Evolutionary conservation across 164 flowering plant species (phyloP).

Genomic region (Vitis rotundifolia): DNA sequence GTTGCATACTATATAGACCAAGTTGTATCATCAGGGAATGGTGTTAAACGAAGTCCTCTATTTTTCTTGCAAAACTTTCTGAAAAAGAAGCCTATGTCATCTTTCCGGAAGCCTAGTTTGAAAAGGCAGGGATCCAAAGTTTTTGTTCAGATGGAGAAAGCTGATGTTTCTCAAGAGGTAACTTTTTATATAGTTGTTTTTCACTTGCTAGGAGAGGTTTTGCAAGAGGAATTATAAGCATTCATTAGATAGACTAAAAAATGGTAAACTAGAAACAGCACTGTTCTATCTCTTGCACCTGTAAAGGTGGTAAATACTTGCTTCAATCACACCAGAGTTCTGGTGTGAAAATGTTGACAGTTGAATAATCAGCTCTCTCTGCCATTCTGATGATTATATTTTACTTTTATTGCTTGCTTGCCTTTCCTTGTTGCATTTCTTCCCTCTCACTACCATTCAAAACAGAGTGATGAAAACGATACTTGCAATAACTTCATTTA

Average conservation of each 20-base stretch:
- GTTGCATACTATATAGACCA: conserved; percentile 80
- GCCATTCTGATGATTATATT: too few relatives aligned
- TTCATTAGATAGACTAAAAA: background rate
- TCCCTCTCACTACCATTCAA: too few relatives aligned
- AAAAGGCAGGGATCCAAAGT: conserved; percentile 67
- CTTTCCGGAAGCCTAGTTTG: conserved; percentile 50
- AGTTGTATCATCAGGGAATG: conserved; percentile 65
- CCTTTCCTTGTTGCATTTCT: too few relatives aligned
- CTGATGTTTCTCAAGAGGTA: conserved; percentile 90
- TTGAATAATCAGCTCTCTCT: too few relatives aligned
- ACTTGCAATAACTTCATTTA: too few relatives aligned
- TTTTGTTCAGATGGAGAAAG: conserved; percentile 73
- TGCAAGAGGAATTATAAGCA: background rate
- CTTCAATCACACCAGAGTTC: too few relatives aligned
- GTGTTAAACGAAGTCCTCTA: conserved; percentile 50
- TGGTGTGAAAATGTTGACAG: too few relatives aligned
- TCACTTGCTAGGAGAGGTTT: background rate
- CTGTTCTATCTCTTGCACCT: background rate
- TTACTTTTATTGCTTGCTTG: too few relatives aligned
- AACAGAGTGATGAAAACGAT: too few relatives aligned
- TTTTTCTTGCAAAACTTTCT: conserved; percentile 53
- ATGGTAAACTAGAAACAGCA: background rate
- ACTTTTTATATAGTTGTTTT: conserved; percentile 7
- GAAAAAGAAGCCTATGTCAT: conserved; percentile 49
- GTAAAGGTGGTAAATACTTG: background rate